Evolutionary conservation across 257 asterid species (phyloP).

Genomic region (Jacaranda copaia): DNA sequence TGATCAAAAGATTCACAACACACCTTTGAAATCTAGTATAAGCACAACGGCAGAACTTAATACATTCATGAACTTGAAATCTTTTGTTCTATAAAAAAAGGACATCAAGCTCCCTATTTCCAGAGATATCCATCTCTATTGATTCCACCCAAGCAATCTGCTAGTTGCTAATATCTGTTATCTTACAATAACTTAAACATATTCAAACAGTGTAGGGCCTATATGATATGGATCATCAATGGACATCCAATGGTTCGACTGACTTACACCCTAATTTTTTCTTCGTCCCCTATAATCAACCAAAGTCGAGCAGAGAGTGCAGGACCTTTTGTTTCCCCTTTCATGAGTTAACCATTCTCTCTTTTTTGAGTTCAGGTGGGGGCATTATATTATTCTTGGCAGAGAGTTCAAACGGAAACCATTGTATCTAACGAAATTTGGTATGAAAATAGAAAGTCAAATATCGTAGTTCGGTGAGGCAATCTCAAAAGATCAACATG

Average conservation of each 20-base stretch:
- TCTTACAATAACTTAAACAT: conserved; percentile 2
- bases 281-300: not conserved
- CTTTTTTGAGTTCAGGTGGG: conserved; percentile 15
- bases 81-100: not conserved
- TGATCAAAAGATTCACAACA: conserved; percentile 19
- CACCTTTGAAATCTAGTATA: conserved; percentile 19
- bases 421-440: conserved; percentile 4
- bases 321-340: not conserved
- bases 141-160: conserved; percentile 11
- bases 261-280: conserved; percentile 5
- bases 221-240: conserved; percentile 14
- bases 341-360: not conserved
- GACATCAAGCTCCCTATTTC: conserved; percentile 19
- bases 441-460: not conserved
- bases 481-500: conserved; percentile 21
- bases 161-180: conserved; percentile 16
- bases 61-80: conserved; percentile 13
- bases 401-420: conserved; percentile 14
- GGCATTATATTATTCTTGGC: conserved; percentile 10
- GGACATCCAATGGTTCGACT: conserved; percentile 6
- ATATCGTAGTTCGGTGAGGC: conserved; percentile 1
- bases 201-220: conserved; percentile 11
- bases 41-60: not conserved
- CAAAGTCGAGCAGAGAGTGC: conserved; percentile 6
- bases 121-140: not conserved